A percentile compares a stretch with the other conserved stretches of the same genome.
These are phyloP conservation scores for Fraxinus angustifolia DNA, from an alignment of 305 asterid genomes.

Conservation along the genomic window DNA sequence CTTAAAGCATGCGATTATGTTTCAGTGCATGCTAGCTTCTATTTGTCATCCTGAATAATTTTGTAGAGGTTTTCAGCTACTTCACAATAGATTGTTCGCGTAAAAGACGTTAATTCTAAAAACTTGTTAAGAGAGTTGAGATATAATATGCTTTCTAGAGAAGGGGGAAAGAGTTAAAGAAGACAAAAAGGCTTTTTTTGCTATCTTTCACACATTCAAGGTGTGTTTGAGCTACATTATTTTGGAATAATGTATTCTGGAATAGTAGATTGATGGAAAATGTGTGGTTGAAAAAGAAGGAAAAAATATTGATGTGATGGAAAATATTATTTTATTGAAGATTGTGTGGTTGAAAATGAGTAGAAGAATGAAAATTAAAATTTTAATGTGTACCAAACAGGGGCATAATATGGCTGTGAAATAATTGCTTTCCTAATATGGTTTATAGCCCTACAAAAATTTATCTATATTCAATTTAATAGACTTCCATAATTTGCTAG, in stretches of 20 bases:
- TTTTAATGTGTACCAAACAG: no score
- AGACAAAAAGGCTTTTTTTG: neutral
- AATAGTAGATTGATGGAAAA: no score
- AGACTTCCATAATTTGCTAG: neutral
- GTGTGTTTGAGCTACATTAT: no score
- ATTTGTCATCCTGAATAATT: neutral
- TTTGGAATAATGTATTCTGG: no score
- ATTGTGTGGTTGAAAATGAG: no score
- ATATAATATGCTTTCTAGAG: neutral
- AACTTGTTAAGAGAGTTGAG: neutral
- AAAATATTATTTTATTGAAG: no score
- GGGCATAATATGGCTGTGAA: neutral
- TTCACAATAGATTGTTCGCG: neutral
- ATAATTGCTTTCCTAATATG: neutral
- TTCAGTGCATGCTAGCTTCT: neutral
- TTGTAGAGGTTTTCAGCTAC: constrained; percentile 2
- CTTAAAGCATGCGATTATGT: neutral
- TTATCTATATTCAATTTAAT: neutral
- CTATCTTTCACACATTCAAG: neutral
- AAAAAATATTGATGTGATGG: no score
- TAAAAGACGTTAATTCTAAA: neutral
- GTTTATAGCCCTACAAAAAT: constrained; percentile 1
- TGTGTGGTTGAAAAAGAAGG: no score
- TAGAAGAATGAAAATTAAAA: no score
- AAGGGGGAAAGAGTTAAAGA: neutral